A percentile compares a stretch with the other conserved stretches of the same genome.
Evolutionary conservation across 805 yeast species (phyloP).

Genomic region (Cyberlindnera bimundalis): DNA sequence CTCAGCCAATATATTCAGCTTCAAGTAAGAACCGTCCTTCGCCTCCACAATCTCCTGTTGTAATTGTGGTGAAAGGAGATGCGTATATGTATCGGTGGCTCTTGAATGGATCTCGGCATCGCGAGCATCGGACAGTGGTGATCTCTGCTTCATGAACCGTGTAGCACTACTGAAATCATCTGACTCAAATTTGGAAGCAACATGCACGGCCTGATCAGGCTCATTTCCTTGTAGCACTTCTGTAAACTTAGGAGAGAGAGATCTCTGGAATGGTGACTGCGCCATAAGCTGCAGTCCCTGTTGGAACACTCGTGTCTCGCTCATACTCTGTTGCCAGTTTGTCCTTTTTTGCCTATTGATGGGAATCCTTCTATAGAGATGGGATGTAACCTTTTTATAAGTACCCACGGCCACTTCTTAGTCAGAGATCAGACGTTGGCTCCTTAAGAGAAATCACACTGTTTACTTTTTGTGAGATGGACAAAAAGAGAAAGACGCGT

Average conservation of each 20-base stretch:
- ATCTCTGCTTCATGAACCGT: conserved; percentile 8
- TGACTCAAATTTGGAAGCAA: conserved; percentile 2
- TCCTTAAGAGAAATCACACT: too few species aligned
- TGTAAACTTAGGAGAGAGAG: conserved; percentile 14
- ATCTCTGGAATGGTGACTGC: conserved; percentile 22
- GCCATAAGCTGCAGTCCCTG: conserved; percentile 18
- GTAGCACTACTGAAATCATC: conserved; percentile 16
- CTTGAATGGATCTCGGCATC: conserved; percentile 8
- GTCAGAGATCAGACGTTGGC: too few species aligned
- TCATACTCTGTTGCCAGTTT: too few species aligned
- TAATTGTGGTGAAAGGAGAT: conserved; percentile 12
- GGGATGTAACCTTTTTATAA: too few species aligned
- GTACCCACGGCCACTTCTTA: too few species aligned
- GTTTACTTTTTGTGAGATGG: too few species aligned
- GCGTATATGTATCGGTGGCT: conserved; percentile 4
- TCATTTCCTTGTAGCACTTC: conserved; percentile 3
- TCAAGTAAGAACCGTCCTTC: conserved; percentile 14
- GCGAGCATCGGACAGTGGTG: conserved; percentile 4
- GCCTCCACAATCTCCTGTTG: conserved; percentile 17
- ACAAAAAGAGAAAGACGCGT: background rate
- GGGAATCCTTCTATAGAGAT: too few species aligned
- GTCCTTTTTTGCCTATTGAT: too few species aligned
- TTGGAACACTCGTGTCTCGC: conserved; percentile 8
- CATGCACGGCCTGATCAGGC: conserved; percentile 7
- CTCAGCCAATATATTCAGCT: conserved; percentile 23